A percentile compares a stretch with the other conserved stretches of the same genome.
Evolutionary conservation across 257 asterid genomes (phyloP).

Genomic region (Penstemon newberryi): DNA sequence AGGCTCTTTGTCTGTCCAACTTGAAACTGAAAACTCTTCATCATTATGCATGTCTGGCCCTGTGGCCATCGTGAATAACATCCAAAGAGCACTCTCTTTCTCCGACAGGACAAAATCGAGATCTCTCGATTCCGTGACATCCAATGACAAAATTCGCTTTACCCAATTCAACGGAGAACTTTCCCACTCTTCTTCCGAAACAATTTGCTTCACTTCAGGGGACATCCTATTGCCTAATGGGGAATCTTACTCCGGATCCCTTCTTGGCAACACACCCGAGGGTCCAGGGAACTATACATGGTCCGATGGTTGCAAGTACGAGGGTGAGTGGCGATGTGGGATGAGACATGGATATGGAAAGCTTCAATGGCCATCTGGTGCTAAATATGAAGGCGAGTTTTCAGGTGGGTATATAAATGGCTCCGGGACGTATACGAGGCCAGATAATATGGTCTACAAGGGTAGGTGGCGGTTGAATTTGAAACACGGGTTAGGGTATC

Average conservation of each 20-base stretch:
- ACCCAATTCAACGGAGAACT: slow-evolving; percentile 52
- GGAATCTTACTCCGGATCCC: slow-evolving; percentile 64
- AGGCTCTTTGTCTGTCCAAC: slow-evolving; percentile 27
- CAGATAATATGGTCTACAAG: slow-evolving; percentile 53
- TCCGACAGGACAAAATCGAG: slow-evolving; percentile 46
- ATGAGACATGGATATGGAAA: slow-evolving; percentile 87
- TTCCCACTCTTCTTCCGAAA: slow-evolving; percentile 48
- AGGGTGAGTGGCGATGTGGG: slow-evolving; percentile 95
- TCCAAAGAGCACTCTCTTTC: slow-evolving; percentile 53
- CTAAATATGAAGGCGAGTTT: slow-evolving; percentile 85
- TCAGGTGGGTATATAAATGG: slow-evolving; percentile 87
- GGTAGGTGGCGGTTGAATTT: slow-evolving; percentile 85
- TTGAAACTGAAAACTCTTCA: slow-evolving; percentile 36
- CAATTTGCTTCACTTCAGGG: slow-evolving; percentile 45
- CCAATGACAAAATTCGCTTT: too few relatives aligned
- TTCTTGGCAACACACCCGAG: slow-evolving; percentile 69
- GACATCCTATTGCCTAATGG: slow-evolving; percentile 57
- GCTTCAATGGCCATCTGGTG: slow-evolving; percentile 79
- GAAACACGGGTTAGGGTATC: slow-evolving; percentile 93
- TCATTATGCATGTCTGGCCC: slow-evolving; percentile 95
- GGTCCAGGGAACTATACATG: slow-evolving; percentile 75
- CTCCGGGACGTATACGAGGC: slow-evolving; percentile 58
- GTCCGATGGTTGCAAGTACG: slow-evolving; percentile 87
- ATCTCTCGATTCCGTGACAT: slow-evolving; percentile 43
- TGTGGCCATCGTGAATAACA: slow-evolving; percentile 56